A percentile compares a stretch with the other conserved stretches of the same genome.
phyloP scores from a whole-genome alignment of 108 stramenopile genomes.

The Cyclotella atomus region DNA sequence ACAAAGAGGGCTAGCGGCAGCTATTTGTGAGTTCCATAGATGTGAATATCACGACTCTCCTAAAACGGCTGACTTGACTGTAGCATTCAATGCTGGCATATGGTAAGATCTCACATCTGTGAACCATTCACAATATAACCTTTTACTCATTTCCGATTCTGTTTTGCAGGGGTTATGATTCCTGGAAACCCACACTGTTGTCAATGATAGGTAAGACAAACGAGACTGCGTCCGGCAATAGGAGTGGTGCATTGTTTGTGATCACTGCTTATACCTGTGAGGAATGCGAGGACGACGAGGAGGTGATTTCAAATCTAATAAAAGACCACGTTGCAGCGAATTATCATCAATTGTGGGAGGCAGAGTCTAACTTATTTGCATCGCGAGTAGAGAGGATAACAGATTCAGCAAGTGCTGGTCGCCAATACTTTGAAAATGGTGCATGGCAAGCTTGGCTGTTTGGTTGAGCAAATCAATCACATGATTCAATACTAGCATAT shows the following conservation, averaged over 20 bases:
- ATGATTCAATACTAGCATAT: background rate
- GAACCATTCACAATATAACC: background rate
- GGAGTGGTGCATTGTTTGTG: slow-evolving; percentile 51
- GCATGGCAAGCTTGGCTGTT: slow-evolving; percentile 88
- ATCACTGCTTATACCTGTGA: slow-evolving; percentile 84
- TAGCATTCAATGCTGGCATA: slow-evolving; percentile 86
- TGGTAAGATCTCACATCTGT: slow-evolving; percentile 30
- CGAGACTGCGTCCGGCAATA: slow-evolving; percentile 7
- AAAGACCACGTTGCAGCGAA: slow-evolving; percentile 27
- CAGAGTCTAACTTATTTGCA: slow-evolving; percentile 75
- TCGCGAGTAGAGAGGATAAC: slow-evolving; percentile 58
- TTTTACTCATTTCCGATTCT: background rate
- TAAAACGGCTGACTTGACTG: slow-evolving; percentile 42
- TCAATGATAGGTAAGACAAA: slow-evolving; percentile 27
- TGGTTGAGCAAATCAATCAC: slow-evolving; percentile 16
- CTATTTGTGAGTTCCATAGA: slow-evolving; percentile 61
- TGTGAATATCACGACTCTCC: slow-evolving; percentile 70
- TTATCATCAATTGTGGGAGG: slow-evolving; percentile 61
- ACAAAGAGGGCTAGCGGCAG: slow-evolving; percentile 32
- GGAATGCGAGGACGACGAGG: slow-evolving; percentile 81
- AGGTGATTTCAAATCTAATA: slow-evolving; percentile 54
- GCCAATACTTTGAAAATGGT: slow-evolving; percentile 76
- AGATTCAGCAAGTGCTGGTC: slow-evolving; percentile 51
- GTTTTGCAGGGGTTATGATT: slow-evolving; percentile 66
- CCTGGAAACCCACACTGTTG: slow-evolving; percentile 76